Conservation (phyloP, 371 early-diverging fungal species). For the Nematocida sp. region DNA sequence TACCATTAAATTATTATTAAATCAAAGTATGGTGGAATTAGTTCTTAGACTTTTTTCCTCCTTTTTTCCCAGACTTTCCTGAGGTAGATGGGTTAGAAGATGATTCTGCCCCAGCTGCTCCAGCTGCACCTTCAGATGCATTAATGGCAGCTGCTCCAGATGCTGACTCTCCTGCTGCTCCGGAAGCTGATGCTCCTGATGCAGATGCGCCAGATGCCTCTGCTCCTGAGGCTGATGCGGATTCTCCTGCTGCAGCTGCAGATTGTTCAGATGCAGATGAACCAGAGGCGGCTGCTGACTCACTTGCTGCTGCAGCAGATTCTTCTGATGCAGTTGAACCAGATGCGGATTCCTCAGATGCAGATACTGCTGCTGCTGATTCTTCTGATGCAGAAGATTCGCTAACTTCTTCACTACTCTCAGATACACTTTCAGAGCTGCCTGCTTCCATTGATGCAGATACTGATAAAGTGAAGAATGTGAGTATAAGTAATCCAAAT, state of each 20-base stretch:
- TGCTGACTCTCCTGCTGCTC: no score
- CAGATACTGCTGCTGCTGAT: neutral
- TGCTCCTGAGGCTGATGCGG: neutral
- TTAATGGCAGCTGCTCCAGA: neutral
- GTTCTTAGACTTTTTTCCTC: neutral
- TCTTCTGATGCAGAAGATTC: neutral
- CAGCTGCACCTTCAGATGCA: neutral
- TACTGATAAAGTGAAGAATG: slow-evolving; percentile 8
- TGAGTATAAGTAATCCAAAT: slow-evolving; percentile 39
- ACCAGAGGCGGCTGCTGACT: neutral
- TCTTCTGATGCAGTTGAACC: neutral
- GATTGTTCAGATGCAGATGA: neutral
- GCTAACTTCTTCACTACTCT: neutral
- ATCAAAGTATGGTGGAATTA: neutral
- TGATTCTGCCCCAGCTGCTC: neutral
- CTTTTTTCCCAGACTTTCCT: neutral
- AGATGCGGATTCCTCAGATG: neutral
- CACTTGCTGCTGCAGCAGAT: neutral
- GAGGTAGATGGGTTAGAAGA: neutral
- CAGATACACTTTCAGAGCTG: neutral
- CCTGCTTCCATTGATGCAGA: neutral
- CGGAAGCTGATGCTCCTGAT: neutral
- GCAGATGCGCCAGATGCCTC: neutral
- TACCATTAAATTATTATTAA: neutral
- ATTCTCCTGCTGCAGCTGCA: neutral